Evolutionary conservation across 1,284 basidiomycete genomes (phyloP).

Genomic region (Sporisorium reilianum): DNA sequence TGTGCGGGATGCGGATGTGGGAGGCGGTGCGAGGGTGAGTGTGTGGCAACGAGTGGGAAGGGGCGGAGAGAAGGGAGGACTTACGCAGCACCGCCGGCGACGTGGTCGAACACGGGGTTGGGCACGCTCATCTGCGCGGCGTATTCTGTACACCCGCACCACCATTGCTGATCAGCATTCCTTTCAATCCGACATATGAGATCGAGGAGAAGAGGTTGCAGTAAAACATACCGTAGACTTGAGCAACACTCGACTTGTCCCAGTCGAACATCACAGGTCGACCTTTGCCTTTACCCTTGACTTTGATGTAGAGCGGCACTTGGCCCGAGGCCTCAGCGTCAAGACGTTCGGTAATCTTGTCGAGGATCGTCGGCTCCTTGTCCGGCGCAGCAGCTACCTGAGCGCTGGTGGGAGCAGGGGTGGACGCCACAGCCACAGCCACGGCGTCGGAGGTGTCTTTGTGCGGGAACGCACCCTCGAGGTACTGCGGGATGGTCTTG

Average conservation of each 20-base stretch:
- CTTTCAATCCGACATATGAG: too few species aligned
- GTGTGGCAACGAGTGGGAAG: not conserved
- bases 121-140: slow-evolving; percentile 12
- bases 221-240: slow-evolving; percentile 39
- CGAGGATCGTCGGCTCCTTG: not conserved
- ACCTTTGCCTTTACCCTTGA: slow-evolving; percentile 35
- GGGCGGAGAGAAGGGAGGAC: slow-evolving; percentile 1
- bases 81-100: slow-evolving; percentile 16
- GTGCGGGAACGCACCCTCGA: slow-evolving; percentile 3
- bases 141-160: too few species aligned
- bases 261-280: slow-evolving; percentile 15
- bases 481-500: slow-evolving; percentile 3
- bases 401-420: not conserved
- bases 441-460: not conserved
- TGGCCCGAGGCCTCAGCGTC: not conserved
- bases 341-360: not conserved
- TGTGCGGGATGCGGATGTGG: too few species aligned
- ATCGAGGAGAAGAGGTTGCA: not conserved
- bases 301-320: slow-evolving; percentile 35
- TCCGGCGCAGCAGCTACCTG: not conserved
- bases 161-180: too few species aligned
- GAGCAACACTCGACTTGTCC: slow-evolving; percentile 10
- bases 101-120: slow-evolving; percentile 18
- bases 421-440: not conserved
- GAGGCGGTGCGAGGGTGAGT: not conserved